Evolutionary conservation across 768 basidiomycete species (phyloP), one percentile per base, ranked within the genome.

Genomic region (Sporobolomyces pararoseus): DNA sequence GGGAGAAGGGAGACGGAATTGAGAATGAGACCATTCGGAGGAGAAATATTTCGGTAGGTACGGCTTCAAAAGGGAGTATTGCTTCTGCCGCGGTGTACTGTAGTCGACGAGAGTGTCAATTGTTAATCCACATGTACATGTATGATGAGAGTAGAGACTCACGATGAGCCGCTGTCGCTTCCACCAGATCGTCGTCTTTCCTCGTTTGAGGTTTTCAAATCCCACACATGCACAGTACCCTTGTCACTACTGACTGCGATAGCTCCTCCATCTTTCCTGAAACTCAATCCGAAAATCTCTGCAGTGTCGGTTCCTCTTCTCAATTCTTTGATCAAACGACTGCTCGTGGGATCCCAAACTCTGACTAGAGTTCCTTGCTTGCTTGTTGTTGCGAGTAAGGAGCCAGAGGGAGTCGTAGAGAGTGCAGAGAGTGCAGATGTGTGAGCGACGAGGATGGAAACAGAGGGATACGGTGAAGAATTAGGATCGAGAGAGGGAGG

Each of bases 21-120:
- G 89, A 19, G 92, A 90, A 77, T 95, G 93, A 0, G 92, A 94
- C 93, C 92, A 95, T 79, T 93, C 88, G n/a, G 91, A 93, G 76
- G 87, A 87, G 77, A 96, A 93, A 78, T 95, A 95, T 71, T 89
- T 90, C 23, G 91, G 91, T 14, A 95, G 80, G 77, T 88, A 92
- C 4, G 89, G 87, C 21, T 88, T 85, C 54, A 95, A 80, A 6
- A 88, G 86, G 1, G 89, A 90, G 74, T 94, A 84, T 9, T 89
- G 85, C 10, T 90, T 92, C 69, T 90, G 89, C 46, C 89, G 89
- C 76, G 93, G 91, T 51, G 89, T 91, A 7, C 63, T 64, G 57
- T 10, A 47, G 10, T 47, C 46, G 13, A 14, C 46, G 53, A 23
- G 44, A 51, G 50, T 68, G 34, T 70, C 55, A 50, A 42, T 58